phyloP scores from a whole-genome alignment of 192 early-diverging fungal species.

The Backusella psychrophila region DNA sequence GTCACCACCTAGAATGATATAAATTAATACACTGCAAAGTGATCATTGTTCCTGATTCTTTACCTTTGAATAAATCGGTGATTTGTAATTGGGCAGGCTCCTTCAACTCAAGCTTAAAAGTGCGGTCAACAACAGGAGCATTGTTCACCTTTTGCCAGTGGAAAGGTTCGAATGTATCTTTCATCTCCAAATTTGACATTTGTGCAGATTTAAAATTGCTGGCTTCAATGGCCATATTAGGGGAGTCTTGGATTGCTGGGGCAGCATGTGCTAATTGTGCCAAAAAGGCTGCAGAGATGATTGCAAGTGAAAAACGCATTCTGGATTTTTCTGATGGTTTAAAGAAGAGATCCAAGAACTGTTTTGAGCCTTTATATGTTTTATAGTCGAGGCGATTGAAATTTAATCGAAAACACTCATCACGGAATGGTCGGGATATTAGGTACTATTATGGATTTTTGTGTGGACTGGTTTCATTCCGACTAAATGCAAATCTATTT shows the following conservation, averaged over 20 bases:
- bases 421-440: neutral
- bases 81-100: conserved; percentile 2
- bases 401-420: neutral
- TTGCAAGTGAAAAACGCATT: conserved; percentile 26
- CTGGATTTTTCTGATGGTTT: neutral
- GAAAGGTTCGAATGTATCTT: conserved; percentile 6
- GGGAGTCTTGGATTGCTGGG: neutral
- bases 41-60: neutral
- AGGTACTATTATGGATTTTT: neutral
- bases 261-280: neutral
- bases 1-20: conserved; percentile 5
- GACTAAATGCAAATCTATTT: neutral
- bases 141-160: neutral
- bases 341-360: neutral
- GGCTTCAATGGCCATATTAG: neutral
- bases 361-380: neutral
- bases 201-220: neutral
- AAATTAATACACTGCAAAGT: neutral
- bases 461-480: neutral
- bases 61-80: conserved; percentile 3
- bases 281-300: conserved; percentile 13
- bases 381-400: neutral
- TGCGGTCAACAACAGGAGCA: neutral
- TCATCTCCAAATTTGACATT: neutral
- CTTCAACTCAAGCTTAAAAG: neutral